These are phyloP conservation scores for Aspergillus mulundensis DNA, from an alignment of 495 filamentous ascomycete genomes.

Conservation along the genomic window DNA sequence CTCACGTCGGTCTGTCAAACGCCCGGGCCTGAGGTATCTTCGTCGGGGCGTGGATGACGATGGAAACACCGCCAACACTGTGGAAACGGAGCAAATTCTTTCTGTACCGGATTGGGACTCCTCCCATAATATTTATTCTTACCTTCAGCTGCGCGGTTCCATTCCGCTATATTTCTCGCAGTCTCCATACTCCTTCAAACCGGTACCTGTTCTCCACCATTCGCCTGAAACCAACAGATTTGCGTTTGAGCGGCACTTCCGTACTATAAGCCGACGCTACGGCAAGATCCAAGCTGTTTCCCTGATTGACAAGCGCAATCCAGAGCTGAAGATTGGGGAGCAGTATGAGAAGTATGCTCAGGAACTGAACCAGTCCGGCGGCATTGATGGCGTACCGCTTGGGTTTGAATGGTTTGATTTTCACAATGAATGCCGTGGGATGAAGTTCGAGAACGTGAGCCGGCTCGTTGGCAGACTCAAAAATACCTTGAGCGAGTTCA, in stretches of 20 bases:
- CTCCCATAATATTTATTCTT: conserved; percentile 67
- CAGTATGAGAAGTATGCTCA: conserved; percentile 65
- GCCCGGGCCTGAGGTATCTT: conserved; percentile 85
- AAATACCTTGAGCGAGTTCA: conserved; percentile 56
- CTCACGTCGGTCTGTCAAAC: conserved; percentile 75
- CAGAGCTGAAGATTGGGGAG: conserved; percentile 72
- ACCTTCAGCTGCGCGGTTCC: conserved; percentile 79
- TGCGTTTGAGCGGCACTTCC: conserved; percentile 78
- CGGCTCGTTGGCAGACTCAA: conserved; percentile 67
- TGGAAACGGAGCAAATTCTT: conserved; percentile 92
- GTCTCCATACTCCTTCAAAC: conserved; percentile 87
- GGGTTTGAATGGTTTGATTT: conserved; percentile 96
- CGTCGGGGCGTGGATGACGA: conserved; percentile 87
- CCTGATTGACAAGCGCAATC: conserved; percentile 80
- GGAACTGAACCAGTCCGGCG: conserved; percentile 57
- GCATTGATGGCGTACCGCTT: conserved; percentile 50
- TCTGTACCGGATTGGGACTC: conserved; percentile 59
- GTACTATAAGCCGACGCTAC: conserved; percentile 59
- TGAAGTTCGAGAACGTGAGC: conserved; percentile 94
- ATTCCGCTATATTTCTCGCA: conserved; percentile 93
- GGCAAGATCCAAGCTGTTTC: conserved; percentile 75
- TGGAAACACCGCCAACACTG: conserved; percentile 81
- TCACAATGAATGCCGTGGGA: conserved; percentile 81
- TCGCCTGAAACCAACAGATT: conserved; percentile 68
- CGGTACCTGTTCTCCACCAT: conserved; percentile 74